Conservation (phyloP, 164 flowering plant species). For the Kalanchoe fedtschenkoi region DNA sequence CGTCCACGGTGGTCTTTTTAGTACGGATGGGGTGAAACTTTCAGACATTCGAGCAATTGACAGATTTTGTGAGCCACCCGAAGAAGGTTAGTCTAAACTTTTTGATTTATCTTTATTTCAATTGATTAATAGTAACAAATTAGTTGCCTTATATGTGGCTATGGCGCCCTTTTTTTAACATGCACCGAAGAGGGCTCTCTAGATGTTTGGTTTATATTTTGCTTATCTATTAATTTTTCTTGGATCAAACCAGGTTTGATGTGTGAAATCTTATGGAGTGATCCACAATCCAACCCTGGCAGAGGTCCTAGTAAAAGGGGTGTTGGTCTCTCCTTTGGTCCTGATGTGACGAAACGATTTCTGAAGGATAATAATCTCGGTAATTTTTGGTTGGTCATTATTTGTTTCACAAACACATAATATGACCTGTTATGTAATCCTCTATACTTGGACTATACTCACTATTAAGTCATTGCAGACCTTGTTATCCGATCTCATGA, state of each 20-base stretch:
- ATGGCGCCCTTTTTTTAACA: no score
- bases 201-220: no score
- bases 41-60: conserved; percentile 79
- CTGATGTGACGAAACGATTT: conserved; percentile 84
- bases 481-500: conserved; percentile 93
- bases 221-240: no score
- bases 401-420: no score
- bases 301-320: conserved; percentile 99
- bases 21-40: conserved; percentile 95
- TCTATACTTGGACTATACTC: background rate
- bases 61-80: conserved; percentile 98
- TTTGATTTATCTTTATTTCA: no score
- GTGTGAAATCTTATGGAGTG: conserved; percentile 99
- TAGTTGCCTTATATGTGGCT: no score
- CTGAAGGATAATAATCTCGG: conserved; percentile 83
- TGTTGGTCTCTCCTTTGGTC: conserved; percentile 95
- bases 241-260: conserved; percentile 95
- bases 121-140: no score
- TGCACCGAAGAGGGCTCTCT: no score
- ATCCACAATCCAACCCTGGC: conserved; percentile 91
- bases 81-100: no score
- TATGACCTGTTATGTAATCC: no score
- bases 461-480: conserved; percentile 32
- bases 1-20: conserved; percentile 97
- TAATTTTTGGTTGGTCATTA: conserved; percentile 11